Conservation (phyloP, 768 basidiomycete genomes). For the Tulasnella calospora region DNA sequence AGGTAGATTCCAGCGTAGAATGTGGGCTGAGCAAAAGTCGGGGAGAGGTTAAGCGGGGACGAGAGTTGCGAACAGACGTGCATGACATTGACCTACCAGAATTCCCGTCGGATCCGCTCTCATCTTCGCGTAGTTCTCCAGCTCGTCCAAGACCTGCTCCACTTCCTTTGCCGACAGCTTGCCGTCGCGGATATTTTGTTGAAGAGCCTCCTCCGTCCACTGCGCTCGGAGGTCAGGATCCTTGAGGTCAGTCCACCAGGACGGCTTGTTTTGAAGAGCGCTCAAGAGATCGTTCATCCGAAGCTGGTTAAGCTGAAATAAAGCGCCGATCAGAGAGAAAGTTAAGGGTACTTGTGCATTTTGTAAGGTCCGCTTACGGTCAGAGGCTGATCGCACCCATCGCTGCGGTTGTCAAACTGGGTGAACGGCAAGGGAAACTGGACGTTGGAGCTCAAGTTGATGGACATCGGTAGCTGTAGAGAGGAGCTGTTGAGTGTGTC, state of each 20-base stretch:
- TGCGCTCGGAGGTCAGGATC: constrained; percentile 12
- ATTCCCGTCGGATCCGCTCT: constrained; percentile 11
- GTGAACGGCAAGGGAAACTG: background rate
- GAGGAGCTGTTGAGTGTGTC: background rate
- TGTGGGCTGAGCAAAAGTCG: background rate
- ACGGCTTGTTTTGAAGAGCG: constrained; percentile 16
- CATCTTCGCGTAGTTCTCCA: background rate
- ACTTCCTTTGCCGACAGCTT: constrained; percentile 2
- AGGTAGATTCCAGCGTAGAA: background rate
- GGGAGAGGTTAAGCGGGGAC: background rate
- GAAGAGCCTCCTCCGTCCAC: constrained; percentile 10
- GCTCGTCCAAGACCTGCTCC: constrained; percentile 7
- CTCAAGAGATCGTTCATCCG: constrained; percentile 6
- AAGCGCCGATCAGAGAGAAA: background rate
- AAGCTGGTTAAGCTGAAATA: background rate
- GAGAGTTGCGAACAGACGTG: background rate
- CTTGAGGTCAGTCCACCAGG: constrained; percentile 6
- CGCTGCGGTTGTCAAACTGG: background rate
- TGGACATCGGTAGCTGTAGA: background rate
- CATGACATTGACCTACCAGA: background rate
- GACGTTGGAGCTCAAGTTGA: background rate
- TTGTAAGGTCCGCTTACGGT: background rate
- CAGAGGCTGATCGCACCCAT: background rate
- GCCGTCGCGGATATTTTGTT: background rate
- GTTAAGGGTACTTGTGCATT: background rate